Evolutionary conservation across 305 asterid species (phyloP).

Genomic region (Fraxinus platypoda): DNA sequence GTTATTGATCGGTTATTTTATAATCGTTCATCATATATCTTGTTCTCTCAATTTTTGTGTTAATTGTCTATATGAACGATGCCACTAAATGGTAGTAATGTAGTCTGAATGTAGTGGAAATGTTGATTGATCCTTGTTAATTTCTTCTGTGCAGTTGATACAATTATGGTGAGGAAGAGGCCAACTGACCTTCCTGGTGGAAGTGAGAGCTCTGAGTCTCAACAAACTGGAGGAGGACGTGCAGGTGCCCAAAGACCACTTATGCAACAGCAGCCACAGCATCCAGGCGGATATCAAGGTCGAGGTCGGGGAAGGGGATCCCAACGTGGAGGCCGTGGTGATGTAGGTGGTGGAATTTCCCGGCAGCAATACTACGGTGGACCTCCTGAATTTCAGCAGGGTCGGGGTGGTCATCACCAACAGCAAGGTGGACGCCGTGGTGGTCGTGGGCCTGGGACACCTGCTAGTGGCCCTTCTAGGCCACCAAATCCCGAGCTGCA

Average conservation of each 20-base stretch:
- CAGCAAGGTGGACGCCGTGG: constrained; percentile 67
- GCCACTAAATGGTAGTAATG: neutral
- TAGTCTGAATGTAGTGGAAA: neutral
- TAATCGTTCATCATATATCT: neutral
- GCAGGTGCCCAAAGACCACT: constrained; percentile 54
- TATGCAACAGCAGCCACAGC: constrained; percentile 48
- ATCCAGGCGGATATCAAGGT: constrained; percentile 55
- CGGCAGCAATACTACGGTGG: constrained; percentile 70
- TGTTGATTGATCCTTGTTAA: neutral
- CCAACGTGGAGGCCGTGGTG: constrained; percentile 75
- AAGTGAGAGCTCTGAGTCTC: constrained; percentile 64
- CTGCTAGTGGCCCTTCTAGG: constrained; percentile 75
- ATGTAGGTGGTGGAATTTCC: constrained; percentile 52
- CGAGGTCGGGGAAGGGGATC: constrained; percentile 68
- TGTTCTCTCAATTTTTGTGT: neutral
- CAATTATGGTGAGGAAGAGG: constrained; percentile 69
- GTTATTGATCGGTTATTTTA: neutral
- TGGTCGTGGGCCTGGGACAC: constrained; percentile 59
- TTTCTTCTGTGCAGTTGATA: constrained; percentile 30
- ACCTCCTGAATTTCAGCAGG: constrained; percentile 49
- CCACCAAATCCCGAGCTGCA: constrained; percentile 91
- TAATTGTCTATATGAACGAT: neutral
- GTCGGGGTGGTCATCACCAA: constrained; percentile 57
- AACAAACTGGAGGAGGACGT: constrained; percentile 59
- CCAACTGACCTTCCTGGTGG: constrained; percentile 56